Evolutionary conservation across 306 rosid species (phyloP), one percentile per base, ranked within the genome.

Genomic region (Citrullus amarus): DNA sequence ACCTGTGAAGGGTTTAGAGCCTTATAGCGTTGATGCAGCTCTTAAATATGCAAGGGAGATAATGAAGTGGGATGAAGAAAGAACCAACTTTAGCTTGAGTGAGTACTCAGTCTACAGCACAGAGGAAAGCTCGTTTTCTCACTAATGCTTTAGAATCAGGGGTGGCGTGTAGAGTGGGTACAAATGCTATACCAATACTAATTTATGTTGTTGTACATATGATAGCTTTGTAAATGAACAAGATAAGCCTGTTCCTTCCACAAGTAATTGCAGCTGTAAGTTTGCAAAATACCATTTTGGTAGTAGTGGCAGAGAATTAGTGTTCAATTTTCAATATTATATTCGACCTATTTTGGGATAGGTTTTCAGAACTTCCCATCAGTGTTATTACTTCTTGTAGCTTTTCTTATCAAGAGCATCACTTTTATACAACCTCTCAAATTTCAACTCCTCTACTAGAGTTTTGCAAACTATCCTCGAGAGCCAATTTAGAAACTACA

Each of bases 1-100:
- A 39, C 38, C 82, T 70, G 98, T 88, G 63, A 90, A 86, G 73
- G 98, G 98, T 38, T 79, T 93, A 86, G 93, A 87, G 83, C 93
- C 96, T 4, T 85, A 73, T 41, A 91, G 96, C 54, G 95, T 93
- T n/a, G 97, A 91, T 79, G 85, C 85, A 59, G 71, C 93, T 85
- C 98, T 96, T 20, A 92, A 86, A 86, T 92, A 96, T 86, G 86
- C 91, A 1, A 91, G 87, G 81, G 99, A 96, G 91, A 89, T 96
- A 88, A 78, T 86, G 71, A 92, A 90, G 86, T 96, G 99, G 99
- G 91, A 86, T 11, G 90, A 91, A 76, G 99, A 92, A 90, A 91
- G 88, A 81, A 87, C 85, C 32, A 88, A 91, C 87, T 92, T 96
- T 59, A 85, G 93, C 90, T 78, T 88, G 58, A 89, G 96, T 62